These are phyloP conservation scores for Geranomyces michiganensis DNA, from an alignment of 192 early-diverging fungal species.

Conservation along the genomic window DNA sequence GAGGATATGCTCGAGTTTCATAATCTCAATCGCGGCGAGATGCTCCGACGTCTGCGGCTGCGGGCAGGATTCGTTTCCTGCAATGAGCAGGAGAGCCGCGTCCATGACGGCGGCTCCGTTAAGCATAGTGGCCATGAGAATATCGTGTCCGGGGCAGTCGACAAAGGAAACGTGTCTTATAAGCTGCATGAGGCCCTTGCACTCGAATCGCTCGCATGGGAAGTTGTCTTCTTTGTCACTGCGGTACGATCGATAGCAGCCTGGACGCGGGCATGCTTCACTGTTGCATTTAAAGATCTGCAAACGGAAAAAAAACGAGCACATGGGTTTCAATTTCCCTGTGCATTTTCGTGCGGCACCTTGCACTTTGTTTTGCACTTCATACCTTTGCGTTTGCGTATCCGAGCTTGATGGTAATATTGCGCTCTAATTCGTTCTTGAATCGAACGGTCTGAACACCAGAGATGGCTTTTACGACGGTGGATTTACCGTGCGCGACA, in stretches of 20 bases:
- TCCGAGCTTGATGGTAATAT: slow-evolving; percentile 99
- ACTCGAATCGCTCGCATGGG: slow-evolving; percentile 84
- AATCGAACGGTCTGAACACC: slow-evolving; percentile 98
- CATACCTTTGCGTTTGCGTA: slow-evolving; percentile 96
- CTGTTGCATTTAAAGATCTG: slow-evolving; percentile 98
- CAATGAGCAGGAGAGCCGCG: slow-evolving; percentile 95
- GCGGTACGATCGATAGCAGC: slow-evolving; percentile 89
- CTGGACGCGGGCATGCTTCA: slow-evolving; percentile 90
- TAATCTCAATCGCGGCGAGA: slow-evolving; percentile 98
- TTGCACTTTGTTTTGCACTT: not conserved
- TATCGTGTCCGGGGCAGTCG: slow-evolving; percentile 95
- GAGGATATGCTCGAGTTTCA: slow-evolving; percentile 96
- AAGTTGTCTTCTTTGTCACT: slow-evolving; percentile 84
- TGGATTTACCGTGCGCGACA: slow-evolving; percentile 99
- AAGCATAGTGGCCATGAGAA: slow-evolving; percentile 99
- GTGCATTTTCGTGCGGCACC: not conserved
- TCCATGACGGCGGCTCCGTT: slow-evolving; percentile 98
- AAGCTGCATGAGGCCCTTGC: slow-evolving; percentile 83
- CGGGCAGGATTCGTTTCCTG: slow-evolving; percentile 97
- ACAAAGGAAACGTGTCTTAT: slow-evolving; percentile 56
- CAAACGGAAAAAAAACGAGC: not conserved
- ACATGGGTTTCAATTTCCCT: no score
- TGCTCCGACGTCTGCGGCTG: slow-evolving; percentile 99
- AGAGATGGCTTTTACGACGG: slow-evolving; percentile 97
- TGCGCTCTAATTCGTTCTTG: slow-evolving; percentile 96